Percentiles rank a stretch among this genome's conserved stretches.
These are phyloP conservation scores for Basidiobolus meristosporus DNA, from an alignment of 371 early-diverging fungal species.

Conservation along the genomic window DNA sequence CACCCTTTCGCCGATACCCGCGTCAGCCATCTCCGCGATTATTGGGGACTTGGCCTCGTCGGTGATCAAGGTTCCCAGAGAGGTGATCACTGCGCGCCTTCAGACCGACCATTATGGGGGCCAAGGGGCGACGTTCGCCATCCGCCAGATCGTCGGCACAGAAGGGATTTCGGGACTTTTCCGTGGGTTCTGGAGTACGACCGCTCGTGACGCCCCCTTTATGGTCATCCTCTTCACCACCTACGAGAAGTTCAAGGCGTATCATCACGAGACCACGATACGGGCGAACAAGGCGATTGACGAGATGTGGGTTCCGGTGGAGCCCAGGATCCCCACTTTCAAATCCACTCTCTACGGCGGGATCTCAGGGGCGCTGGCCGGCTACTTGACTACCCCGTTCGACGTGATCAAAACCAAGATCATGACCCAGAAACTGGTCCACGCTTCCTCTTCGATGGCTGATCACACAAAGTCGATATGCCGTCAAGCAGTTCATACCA, in stretches of 20 bases:
- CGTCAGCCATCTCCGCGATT: conserved; percentile 52
- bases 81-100: conserved; percentile 59
- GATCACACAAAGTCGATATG: no score
- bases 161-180: conserved; percentile 55
- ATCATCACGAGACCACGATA: no score
- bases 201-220: conserved; percentile 60
- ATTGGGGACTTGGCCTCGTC: conserved; percentile 56
- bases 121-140: conserved; percentile 13
- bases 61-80: conserved; percentile 67
- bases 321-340: no score
- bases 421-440: no score
- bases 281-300: conserved; percentile 14
- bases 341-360: conserved; percentile 54
- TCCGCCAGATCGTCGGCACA: conserved; percentile 28
- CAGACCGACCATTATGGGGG: no score
- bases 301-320: conserved; percentile 38
- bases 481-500: no score
- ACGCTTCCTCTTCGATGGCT: no score
- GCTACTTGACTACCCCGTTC: conserved; percentile 64
- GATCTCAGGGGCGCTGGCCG: conserved; percentile 57
- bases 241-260: conserved; percentile 55
- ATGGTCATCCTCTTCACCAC: conserved; percentile 65
- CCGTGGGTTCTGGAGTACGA: conserved; percentile 59
- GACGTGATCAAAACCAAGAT: conserved; percentile 62
- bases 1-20: conserved; percentile 22